phyloP scores from a whole-genome alignment of 345 rosid genomes.

The Theobroma cacao region DNA sequence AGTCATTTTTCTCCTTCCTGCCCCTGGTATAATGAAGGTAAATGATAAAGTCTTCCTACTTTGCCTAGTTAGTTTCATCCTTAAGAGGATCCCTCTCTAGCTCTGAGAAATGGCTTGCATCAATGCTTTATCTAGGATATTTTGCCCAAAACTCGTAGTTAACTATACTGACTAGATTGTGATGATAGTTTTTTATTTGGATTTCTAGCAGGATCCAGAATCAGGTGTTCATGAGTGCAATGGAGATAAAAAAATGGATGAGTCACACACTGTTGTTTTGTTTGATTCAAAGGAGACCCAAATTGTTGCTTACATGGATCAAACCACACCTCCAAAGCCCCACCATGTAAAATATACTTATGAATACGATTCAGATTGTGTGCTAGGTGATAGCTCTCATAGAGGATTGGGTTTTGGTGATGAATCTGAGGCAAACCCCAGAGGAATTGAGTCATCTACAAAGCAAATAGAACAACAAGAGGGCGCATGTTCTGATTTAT shows the following conservation, averaged over 20 bases:
- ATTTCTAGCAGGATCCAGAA: slow-evolving; percentile 31
- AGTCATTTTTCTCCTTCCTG: not conserved
- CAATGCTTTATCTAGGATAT: not conserved
- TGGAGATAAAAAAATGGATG: slow-evolving; percentile 19
- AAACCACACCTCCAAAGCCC: slow-evolving; percentile 40
- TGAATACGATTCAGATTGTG: slow-evolving; percentile 60
- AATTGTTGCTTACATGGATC: slow-evolving; percentile 62
- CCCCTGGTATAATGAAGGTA: not conserved
- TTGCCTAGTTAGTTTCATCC: not conserved
- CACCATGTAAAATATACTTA: slow-evolving; percentile 38
- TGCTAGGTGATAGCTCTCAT: slow-evolving; percentile 58
- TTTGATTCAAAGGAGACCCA: slow-evolving; percentile 43
- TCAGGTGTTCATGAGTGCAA: slow-evolving; percentile 4
- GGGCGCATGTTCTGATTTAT: slow-evolving; percentile 27
- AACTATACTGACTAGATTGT: not conserved
- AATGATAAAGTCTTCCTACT: not conserved
- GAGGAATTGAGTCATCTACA: slow-evolving; percentile 42
- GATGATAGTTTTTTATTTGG: not conserved
- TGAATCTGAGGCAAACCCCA: slow-evolving; percentile 46
- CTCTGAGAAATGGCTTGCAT: not conserved
- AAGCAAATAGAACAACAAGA: slow-evolving; percentile 40
- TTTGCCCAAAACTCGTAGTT: not conserved
- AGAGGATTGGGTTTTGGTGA: slow-evolving; percentile 62
- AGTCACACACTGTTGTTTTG: slow-evolving; percentile 39
- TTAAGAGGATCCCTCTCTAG: not conserved